These are phyloP conservation scores for Parathielavia appendiculata DNA, from an alignment of 495 filamentous ascomycete genomes.

Conservation along the genomic window DNA sequence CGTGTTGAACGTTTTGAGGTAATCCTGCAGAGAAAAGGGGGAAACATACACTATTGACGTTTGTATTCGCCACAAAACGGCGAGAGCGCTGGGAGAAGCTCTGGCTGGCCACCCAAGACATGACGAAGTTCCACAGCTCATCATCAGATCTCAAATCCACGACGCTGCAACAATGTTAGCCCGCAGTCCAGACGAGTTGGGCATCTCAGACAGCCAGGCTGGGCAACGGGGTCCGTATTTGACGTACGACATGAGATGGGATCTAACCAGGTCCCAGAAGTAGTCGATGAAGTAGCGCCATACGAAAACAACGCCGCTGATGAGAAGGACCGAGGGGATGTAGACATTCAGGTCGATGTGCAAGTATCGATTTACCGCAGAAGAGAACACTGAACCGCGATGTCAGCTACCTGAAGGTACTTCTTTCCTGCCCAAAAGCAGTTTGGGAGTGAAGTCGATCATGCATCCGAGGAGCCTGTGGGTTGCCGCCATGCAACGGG, in stretches of 20 bases:
- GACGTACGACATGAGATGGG: slow-evolving; percentile 44
- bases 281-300: slow-evolving; percentile 48
- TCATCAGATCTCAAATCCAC: slow-evolving; percentile 63
- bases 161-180: slow-evolving; percentile 22
- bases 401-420: not conserved
- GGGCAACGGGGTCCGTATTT: no score
- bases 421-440: not conserved
- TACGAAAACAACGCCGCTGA: slow-evolving; percentile 46
- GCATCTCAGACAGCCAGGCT: no score
- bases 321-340: slow-evolving; percentile 55
- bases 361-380: slow-evolving; percentile 53
- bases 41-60: slow-evolving; percentile 32
- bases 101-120: slow-evolving; percentile 64
- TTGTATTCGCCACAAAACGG: slow-evolving; percentile 59
- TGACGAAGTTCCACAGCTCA: slow-evolving; percentile 63
- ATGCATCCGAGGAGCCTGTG: no score
- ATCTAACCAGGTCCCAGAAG: slow-evolving; percentile 39
- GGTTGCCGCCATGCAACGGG: no score
- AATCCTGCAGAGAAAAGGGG: not conserved
- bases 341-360: slow-evolving; percentile 68
- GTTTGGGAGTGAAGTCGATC: not conserved
- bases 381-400: slow-evolving; percentile 43
- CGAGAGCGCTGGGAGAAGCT: slow-evolving; percentile 51
- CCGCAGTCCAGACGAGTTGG: no score
- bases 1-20: not conserved